Conservation (phyloP, 768 basidiomycete genomes). For the Tremella fuciformis region DNA sequence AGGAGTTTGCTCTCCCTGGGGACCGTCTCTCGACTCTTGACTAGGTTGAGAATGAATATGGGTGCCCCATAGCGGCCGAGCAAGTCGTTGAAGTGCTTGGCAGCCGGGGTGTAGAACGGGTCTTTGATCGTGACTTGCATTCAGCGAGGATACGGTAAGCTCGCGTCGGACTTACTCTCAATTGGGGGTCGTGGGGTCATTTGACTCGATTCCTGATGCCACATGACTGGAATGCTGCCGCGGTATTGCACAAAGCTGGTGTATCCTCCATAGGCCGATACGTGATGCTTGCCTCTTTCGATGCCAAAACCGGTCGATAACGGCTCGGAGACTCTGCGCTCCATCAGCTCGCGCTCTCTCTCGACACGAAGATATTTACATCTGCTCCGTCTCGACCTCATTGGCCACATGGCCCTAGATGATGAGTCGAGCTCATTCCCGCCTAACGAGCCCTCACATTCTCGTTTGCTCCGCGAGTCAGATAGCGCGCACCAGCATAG, state of each 20-base stretch:
- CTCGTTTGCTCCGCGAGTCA: slow-evolving; percentile 91
- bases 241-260: slow-evolving; percentile 96
- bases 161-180: slow-evolving; percentile 64
- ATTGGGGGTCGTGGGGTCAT: slow-evolving; percentile 94
- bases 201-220: slow-evolving; percentile 88
- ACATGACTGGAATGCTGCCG: slow-evolving; percentile 92
- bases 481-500: slow-evolving; percentile 90
- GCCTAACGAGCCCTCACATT: slow-evolving; percentile 61
- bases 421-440: neutral
- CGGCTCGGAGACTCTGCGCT: slow-evolving; percentile 47
- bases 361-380: slow-evolving; percentile 50
- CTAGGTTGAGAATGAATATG: slow-evolving; percentile 85
- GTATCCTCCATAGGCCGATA: slow-evolving; percentile 64
- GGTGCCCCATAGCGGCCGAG: slow-evolving; percentile 85
- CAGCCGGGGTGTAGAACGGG: slow-evolving; percentile 89
- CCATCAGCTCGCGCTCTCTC: neutral
- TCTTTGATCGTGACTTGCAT: slow-evolving; percentile 80
- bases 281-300: neutral
- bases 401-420: slow-evolving; percentile 92
- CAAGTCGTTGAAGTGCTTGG: slow-evolving; percentile 87
- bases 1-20: slow-evolving; percentile 82
- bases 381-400: slow-evolving; percentile 98
- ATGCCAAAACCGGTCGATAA: slow-evolving; percentile 42
- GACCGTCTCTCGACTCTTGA: slow-evolving; percentile 59
- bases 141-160: slow-evolving; percentile 11